Conservation (phyloP, 345 rosid species). For the Populus alba region DNA sequence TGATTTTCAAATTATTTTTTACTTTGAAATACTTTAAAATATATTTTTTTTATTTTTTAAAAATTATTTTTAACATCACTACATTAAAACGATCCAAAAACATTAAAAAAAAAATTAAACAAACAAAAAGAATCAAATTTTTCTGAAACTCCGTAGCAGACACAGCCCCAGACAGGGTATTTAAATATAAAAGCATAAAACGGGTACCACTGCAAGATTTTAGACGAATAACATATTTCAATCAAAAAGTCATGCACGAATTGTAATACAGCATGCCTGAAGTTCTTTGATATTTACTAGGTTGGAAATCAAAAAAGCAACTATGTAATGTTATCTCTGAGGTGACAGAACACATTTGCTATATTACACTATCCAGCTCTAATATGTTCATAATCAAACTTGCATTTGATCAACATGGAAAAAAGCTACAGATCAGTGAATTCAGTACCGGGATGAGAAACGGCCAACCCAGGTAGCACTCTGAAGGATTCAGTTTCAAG, state of each 20-base stretch:
- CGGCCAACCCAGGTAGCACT: background rate
- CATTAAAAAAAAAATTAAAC: too few relatives aligned
- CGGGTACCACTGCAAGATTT: background rate
- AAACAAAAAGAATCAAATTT: too few relatives aligned
- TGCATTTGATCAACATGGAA: background rate
- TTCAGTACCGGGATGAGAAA: too few relatives aligned
- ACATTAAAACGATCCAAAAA: too few relatives aligned
- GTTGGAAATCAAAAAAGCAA: background rate
- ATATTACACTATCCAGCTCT: background rate
- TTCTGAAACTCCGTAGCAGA: too few relatives aligned
- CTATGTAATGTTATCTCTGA: background rate
- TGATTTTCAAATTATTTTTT: rapidly evolving
- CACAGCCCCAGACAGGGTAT: too few relatives aligned
- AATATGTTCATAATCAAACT: background rate
- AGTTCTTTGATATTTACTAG: background rate
- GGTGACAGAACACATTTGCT: background rate
- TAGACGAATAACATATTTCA: background rate
- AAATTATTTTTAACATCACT: too few relatives aligned
- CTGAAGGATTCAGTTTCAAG: background rate
- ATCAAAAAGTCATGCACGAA: too few relatives aligned
- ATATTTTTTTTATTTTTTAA: too few relatives aligned
- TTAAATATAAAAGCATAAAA: background rate
- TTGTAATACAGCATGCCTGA: background rate
- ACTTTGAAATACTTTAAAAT: too few relatives aligned
- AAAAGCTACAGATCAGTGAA: background rate